phyloP scores from a whole-genome alignment of 345 rosid genomes.

The Raphanus raphanistrum region DNA sequence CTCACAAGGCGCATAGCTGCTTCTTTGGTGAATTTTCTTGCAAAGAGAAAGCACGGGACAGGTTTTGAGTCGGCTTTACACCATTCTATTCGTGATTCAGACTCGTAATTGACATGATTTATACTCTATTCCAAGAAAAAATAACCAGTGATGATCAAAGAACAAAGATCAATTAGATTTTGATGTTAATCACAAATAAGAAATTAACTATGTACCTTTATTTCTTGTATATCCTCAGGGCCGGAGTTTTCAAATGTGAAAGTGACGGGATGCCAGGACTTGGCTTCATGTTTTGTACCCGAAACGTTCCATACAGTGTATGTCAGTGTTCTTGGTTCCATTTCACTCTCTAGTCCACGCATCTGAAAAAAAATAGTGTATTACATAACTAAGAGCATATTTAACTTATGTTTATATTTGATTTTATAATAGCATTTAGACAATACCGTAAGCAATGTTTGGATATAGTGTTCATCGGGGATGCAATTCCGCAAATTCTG shows the following conservation, averaged over 20 bases:
- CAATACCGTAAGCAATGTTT: conserved; percentile 70
- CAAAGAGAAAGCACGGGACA: conserved; percentile 81
- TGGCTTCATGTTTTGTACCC: conserved; percentile 51
- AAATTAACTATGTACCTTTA: conserved; percentile 56
- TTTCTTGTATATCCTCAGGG: conserved; percentile 55
- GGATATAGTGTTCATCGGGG: conserved; percentile 85
- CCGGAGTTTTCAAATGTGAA: conserved; percentile 58
- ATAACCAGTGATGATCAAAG: neutral
- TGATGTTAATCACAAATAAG: neutral
- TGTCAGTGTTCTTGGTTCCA: conserved; percentile 85
- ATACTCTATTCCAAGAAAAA: conserved; percentile 44
- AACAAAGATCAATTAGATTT: neutral
- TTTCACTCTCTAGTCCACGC: conserved; percentile 67
- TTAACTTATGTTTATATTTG: neutral
- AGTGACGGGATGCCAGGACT: conserved; percentile 89
- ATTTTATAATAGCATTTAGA: neutral
- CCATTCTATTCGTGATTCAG: conserved; percentile 85
- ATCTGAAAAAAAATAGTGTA: conserved; percentile 44
- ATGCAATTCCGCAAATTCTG: conserved; percentile 69
- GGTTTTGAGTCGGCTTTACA: conserved; percentile 50
- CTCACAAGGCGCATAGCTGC: conserved; percentile 86
- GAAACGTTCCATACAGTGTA: conserved; percentile 82
- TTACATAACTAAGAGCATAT: neutral
- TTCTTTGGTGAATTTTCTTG: conserved; percentile 82
- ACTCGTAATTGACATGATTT: conserved; percentile 65